Percentiles rank a stretch among this genome's conserved stretches.
phyloP scores from a whole-genome alignment of 495 filamentous ascomycete species.

The Hypoxylon crocopeplum region DNA sequence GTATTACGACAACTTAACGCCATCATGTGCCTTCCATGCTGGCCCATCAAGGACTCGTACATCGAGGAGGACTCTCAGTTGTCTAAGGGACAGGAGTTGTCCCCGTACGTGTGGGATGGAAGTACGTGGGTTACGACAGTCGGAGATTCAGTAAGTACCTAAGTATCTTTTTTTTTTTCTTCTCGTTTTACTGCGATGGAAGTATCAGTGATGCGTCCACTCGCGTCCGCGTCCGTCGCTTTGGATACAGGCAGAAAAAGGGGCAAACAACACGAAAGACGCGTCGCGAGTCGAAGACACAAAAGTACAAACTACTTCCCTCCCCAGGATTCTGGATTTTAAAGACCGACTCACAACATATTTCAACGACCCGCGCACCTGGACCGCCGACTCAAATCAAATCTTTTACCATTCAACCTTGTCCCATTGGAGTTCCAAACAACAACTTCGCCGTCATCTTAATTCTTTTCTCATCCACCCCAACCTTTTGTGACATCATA shows the following conservation, averaged over 20 bases:
- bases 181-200: not conserved
- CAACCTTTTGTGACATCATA: no score
- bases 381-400: not conserved
- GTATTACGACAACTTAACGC: not conserved
- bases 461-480: no score
- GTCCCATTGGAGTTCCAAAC: no score
- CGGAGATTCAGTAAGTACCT: slow-evolving; percentile 24
- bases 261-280: no score
- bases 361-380: no score
- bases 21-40: slow-evolving; percentile 54
- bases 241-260: no score
- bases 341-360: no score
- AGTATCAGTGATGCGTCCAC: no score
- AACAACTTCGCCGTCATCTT: not conserved
- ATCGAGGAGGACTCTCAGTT: slow-evolving; percentile 42
- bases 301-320: no score
- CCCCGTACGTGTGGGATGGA: slow-evolving; percentile 48
- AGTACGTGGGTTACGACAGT: slow-evolving; percentile 34
- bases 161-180: not conserved
- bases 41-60: slow-evolving; percentile 48
- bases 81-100: slow-evolving; percentile 4
- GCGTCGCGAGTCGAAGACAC: no score
- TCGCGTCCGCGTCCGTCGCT: no score
- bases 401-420: slow-evolving; percentile 10
- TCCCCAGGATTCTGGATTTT: no score